These are phyloP conservation scores for Phlegmacium glaucopus DNA, from an alignment of 768 basidiomycete species.

Conservation along the genomic window DNA sequence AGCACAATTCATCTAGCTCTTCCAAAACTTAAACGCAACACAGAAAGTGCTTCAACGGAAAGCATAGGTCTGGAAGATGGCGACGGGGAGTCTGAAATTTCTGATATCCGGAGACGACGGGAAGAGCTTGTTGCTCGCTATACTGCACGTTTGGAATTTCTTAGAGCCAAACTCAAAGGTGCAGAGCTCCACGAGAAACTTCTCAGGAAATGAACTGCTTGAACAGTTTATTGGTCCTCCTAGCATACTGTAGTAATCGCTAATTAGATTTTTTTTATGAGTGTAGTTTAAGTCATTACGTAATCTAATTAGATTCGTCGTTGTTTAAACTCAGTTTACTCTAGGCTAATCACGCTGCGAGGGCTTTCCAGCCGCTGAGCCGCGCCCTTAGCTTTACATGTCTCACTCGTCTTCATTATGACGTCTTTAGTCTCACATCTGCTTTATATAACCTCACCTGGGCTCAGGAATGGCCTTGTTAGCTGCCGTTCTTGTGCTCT, in stretches of 20 bases:
- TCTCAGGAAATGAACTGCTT: constrained; percentile 34
- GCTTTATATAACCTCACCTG: no score
- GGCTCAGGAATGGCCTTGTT: no score
- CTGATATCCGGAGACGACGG: constrained; percentile 60
- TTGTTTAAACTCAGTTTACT: no score
- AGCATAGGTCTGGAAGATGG: constrained; percentile 19
- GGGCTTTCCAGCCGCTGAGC: no score
- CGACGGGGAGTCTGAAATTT: constrained; percentile 35
- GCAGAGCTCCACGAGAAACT: constrained; percentile 63
- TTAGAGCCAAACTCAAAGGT: constrained; percentile 71
- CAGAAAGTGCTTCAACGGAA: constrained; percentile 19
- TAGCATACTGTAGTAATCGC: neutral
- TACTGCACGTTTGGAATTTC: constrained; percentile 67
- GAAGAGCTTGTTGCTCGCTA: constrained; percentile 68
- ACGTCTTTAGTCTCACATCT: no score
- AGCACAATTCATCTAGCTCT: constrained; percentile 44
- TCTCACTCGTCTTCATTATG: no score
- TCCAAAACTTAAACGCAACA: constrained; percentile 15
- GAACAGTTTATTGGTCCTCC: no score
- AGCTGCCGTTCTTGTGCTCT: no score
- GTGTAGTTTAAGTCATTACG: neutral
- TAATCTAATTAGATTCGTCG: no score
- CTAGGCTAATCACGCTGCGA: no score
- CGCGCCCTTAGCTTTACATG: no score
- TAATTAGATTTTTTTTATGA: neutral